phyloP scores from a whole-genome alignment of 352 stramenopile species.

The Phytopythium helicoides region DNA sequence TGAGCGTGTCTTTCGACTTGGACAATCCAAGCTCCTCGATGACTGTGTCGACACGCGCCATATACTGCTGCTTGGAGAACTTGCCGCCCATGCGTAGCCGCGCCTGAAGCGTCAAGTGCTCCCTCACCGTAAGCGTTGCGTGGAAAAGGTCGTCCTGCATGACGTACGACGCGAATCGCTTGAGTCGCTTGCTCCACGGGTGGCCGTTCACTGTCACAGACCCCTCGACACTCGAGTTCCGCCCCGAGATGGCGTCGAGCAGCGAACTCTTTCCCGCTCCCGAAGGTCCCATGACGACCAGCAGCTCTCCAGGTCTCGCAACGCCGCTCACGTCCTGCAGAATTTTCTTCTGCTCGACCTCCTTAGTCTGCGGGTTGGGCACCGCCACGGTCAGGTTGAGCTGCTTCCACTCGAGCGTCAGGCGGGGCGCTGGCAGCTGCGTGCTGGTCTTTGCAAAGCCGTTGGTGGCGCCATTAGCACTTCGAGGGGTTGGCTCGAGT shows the following conservation, averaged over 20 bases:
- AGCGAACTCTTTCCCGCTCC: slow-evolving; percentile 88
- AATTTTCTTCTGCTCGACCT: slow-evolving; percentile 33
- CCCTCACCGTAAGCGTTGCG: slow-evolving; percentile 81
- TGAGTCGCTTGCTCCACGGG: slow-evolving; percentile 20
- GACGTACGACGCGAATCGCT: slow-evolving; percentile 45
- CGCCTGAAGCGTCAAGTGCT: slow-evolving; percentile 85
- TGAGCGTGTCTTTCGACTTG: slow-evolving; percentile 36
- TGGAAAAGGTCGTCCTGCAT: slow-evolving; percentile 90
- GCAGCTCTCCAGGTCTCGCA: slow-evolving; percentile 33
- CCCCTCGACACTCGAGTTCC: slow-evolving; percentile 71
- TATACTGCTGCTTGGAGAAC: slow-evolving; percentile 12
- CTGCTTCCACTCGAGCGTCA: slow-evolving; percentile 30
- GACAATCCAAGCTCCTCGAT: slow-evolving; percentile 45
- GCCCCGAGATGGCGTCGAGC: slow-evolving; percentile 89
- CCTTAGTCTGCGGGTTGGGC: slow-evolving; percentile 29
- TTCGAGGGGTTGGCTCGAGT: too few species aligned
- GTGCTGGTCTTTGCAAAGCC: too few species aligned
- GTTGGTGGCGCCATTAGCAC: too few species aligned
- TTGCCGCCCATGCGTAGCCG: slow-evolving; percentile 55
- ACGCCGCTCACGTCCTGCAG: slow-evolving; percentile 33
- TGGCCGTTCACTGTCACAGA: slow-evolving; percentile 58
- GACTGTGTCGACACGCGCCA: slow-evolving; percentile 30
- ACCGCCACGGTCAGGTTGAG: slow-evolving; percentile 17
- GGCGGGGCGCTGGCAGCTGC: slow-evolving; percentile 1
- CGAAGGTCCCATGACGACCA: slow-evolving; percentile 46